Base-by-base conservation (phyloP, 2,329 filamentous ascomycete species). In the Whalleya microplaca region DNA sequence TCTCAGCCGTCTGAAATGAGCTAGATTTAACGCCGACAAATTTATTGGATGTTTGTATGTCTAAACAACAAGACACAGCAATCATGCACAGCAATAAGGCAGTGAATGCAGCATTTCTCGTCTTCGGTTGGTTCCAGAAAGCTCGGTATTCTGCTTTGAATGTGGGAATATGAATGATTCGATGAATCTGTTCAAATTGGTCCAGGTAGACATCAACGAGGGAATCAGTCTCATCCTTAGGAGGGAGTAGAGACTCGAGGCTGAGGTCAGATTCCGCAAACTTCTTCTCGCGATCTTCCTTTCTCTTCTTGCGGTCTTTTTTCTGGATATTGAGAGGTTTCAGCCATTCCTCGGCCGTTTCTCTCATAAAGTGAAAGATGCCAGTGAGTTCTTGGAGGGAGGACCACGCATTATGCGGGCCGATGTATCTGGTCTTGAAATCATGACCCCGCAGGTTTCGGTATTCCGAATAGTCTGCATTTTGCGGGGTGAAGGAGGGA, bases 271-370 rank as follows among this genome's bases (percentile, higher is more conserved):
- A 74, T 66, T 79, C 74, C 32, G 72, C 69, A 51, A 80, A 83
- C 52, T 75, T 72, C 63, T 72, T 75, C 57, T 85, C 81, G 9
- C 82, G 78, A 40, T 84, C 80, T 62, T 80, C 75, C 58, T 78
- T 78, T 46, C 81, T 76, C 63, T 80, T 79, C 65, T 76, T 76
- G 48, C 83, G 79, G 63, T 86, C 82, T 71, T 86, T 85, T 61
- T 76, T 69, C 37, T 83, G 80, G 21, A 84, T 76, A 40, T 83
- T 82, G 44, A 85, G 78, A 7, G 84, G 83, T 49, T 80, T 78
- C 52, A 86, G 76, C 82, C 83, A 85, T 67, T 85, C 82, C 51
- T 85, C 81, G 9, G 83, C 82, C 0, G 83, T 85, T 72, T 86
- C 83, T 61, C 80, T 81, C 84, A 86, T 86, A 56, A 86, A 86